Percentiles rank a stretch among this genome's conserved stretches.
phyloP scores from a whole-genome alignment of 129 eudicot genomes.

The Dittrichia graveolens region DNA sequence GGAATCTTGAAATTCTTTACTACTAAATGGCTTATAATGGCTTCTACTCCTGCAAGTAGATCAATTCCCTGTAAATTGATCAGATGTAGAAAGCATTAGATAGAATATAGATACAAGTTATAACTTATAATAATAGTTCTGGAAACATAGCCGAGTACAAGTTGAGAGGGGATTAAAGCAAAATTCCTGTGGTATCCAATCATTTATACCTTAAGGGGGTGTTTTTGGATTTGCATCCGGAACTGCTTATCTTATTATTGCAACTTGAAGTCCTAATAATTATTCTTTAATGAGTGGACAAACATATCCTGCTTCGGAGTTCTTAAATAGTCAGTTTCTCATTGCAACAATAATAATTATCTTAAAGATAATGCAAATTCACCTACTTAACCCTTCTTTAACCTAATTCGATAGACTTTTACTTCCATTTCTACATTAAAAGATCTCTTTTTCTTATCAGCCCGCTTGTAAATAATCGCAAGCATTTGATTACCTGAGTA shows the following conservation, averaged over 20 bases:
- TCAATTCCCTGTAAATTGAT: slow-evolving; percentile 72
- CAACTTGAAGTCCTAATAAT: background rate
- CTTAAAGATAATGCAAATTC: background rate
- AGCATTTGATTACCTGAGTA: too few relatives aligned
- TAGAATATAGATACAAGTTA: background rate
- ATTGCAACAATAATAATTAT: background rate
- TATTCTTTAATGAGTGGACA: background rate
- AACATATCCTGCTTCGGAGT: background rate
- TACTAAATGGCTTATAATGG: slow-evolving; percentile 88
- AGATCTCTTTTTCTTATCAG: too few relatives aligned
- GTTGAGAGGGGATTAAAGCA: background rate
- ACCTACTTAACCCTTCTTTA: too few relatives aligned
- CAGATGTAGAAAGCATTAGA: background rate
- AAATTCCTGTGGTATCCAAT: background rate
- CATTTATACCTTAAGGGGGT: background rate
- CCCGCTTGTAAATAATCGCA: too few relatives aligned
- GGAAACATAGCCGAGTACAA: background rate
- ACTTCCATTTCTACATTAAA: too few relatives aligned
- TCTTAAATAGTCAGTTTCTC: background rate
- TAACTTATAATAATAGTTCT: background rate
- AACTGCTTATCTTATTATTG: background rate
- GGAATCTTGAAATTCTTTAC: slow-evolving; percentile 84
- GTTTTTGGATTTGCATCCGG: background rate
- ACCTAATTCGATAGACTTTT: too few relatives aligned
- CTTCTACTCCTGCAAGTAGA: slow-evolving; percentile 94